Percentiles rank a stretch among this genome's conserved stretches.
Conservation (phyloP, 441 rosid genomes). For the Gossypium schwendimanii region DNA sequence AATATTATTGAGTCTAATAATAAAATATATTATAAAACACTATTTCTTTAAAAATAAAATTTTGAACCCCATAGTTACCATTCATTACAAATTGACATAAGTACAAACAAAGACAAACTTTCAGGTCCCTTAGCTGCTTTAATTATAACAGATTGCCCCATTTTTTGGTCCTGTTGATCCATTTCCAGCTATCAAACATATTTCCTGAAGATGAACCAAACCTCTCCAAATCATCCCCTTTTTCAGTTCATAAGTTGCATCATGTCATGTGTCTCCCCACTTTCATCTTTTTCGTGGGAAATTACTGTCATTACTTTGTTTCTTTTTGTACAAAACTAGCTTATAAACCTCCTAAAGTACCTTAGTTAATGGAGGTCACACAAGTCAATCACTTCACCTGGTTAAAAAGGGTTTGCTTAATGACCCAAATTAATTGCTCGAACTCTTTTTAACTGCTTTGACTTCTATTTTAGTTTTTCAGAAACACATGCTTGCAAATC, state of each 20-base stretch:
- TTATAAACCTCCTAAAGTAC: not conserved
- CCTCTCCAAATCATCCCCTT: not conserved
- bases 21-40: too few species aligned
- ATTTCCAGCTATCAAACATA: slow-evolving; percentile 14
- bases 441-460: not conserved
- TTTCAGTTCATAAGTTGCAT: not conserved
- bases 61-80: not conserved
- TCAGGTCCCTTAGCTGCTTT: slow-evolving; percentile 4
- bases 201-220: not conserved
- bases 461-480: not conserved
- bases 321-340: too few species aligned
- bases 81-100: not conserved
- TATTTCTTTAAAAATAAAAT: not conserved
- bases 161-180: not conserved
- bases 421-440: not conserved
- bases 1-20: too few species aligned
- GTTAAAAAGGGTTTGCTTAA: not conserved
- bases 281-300: not conserved
- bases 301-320: not conserved
- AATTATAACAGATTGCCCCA: slow-evolving; percentile 8
- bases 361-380: not conserved
- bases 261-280: not conserved
- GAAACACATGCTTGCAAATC: slow-evolving; percentile 2
- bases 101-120: not conserved
- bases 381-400: not conserved